A percentile compares a stretch with the other conserved stretches of the same genome.
Evolutionary conservation across 306 rosid species (phyloP).

Genomic region (Fagus crenata): DNA sequence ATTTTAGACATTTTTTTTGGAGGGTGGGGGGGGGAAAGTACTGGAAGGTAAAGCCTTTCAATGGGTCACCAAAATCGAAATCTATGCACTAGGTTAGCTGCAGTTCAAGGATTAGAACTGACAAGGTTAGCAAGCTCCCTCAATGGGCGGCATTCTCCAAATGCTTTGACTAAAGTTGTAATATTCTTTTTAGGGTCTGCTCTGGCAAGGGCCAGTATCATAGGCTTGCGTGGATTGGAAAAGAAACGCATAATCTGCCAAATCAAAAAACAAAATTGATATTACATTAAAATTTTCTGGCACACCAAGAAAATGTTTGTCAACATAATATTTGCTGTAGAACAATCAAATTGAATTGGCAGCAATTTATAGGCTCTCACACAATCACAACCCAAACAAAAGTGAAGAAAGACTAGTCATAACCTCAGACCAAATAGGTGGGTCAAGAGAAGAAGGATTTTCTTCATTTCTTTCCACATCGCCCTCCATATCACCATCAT

Average conservation of each 20-base stretch:
- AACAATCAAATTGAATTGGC: not conserved
- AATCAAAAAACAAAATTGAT: slow-evolving; percentile 10
- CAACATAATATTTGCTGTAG: not conserved
- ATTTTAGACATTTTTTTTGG: not conserved
- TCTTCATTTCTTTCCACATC: slow-evolving; percentile 50
- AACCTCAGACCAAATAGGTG: slow-evolving; percentile 63
- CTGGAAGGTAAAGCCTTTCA: slow-evolving; percentile 1
- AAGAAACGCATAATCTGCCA: slow-evolving; percentile 63
- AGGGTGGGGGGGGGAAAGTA: not conserved
- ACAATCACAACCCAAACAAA: slow-evolving; percentile 3
- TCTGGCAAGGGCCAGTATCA: slow-evolving; percentile 74
- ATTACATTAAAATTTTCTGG: not conserved
- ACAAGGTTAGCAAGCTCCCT: slow-evolving; percentile 66
- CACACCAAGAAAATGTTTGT: not conserved
- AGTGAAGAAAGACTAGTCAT: slow-evolving; percentile 14
- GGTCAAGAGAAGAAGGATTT: slow-evolving; percentile 42
- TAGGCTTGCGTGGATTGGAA: slow-evolving; percentile 66
- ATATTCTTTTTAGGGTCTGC: slow-evolving; percentile 70
- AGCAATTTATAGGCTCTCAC: not conserved
- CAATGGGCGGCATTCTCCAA: slow-evolving; percentile 66
- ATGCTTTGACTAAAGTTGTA: slow-evolving; percentile 60
- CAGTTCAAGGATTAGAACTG: slow-evolving; percentile 27
- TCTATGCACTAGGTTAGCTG: not conserved
- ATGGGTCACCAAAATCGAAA: not conserved
- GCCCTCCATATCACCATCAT: slow-evolving; percentile 44